phyloP scores from a whole-genome alignment of 306 rosid genomes.

The Fragaria iinumae region DNA sequence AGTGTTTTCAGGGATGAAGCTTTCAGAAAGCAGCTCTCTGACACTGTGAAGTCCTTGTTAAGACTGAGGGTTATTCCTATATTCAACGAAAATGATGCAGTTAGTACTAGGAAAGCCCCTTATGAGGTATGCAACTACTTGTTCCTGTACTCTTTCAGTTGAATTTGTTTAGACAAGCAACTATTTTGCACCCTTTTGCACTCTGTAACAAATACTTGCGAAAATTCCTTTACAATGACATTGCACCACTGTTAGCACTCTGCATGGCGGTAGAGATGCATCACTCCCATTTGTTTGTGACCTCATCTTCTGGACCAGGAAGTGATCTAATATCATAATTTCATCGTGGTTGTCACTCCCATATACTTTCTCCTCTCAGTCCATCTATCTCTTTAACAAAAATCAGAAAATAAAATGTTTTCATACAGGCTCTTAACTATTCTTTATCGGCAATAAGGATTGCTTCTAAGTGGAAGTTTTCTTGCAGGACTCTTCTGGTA shows the following conservation, averaged over 20 bases:
- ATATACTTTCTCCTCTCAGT: not conserved
- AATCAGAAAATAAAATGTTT: slow-evolving; percentile 1
- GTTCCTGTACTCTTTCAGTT: not conserved
- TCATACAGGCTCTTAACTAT: slow-evolving; percentile 6
- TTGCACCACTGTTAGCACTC: not conserved
- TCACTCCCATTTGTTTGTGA: not conserved
- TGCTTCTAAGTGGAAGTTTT: slow-evolving; percentile 30
- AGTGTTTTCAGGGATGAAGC: slow-evolving; percentile 57
- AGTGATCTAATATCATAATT: not conserved
- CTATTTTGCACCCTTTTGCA: not conserved
- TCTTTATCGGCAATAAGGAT: slow-evolving; percentile 17
- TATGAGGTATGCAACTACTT: slow-evolving; percentile 48
- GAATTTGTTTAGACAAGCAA: not conserved
- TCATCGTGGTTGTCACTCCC: not conserved
- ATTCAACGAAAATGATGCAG: slow-evolving; percentile 93
- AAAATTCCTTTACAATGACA: not conserved
- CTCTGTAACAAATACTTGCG: not conserved
- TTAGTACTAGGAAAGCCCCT: slow-evolving; percentile 84
- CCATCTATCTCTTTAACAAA: not conserved
- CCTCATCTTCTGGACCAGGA: not conserved
- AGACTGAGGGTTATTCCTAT: slow-evolving; percentile 70
- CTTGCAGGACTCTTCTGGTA: slow-evolving; percentile 85
- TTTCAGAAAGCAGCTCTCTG: slow-evolving; percentile 72
- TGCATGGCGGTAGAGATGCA: not conserved
- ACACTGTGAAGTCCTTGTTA: slow-evolving; percentile 67